phyloP scores from a whole-genome alignment of 257 asterid species.

The Solanum bulbocastanum region DNA sequence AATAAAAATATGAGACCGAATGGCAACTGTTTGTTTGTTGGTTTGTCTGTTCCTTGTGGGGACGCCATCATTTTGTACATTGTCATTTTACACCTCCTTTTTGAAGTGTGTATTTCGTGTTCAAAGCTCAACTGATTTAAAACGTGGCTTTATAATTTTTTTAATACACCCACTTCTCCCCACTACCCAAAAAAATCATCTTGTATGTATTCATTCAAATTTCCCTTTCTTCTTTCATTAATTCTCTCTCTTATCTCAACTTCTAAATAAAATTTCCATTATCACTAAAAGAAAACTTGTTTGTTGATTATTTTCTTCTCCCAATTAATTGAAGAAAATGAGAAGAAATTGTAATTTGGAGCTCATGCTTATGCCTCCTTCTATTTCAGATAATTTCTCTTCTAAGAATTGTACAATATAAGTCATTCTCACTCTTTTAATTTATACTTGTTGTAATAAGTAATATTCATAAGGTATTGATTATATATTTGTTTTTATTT shows the following conservation, averaged over 20 bases:
- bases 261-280: background rate
- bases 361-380: slow-evolving; percentile 15
- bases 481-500: background rate
- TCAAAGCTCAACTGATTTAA: background rate
- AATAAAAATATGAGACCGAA: background rate
- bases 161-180: background rate
- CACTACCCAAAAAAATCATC: background rate
- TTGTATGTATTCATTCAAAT: background rate
- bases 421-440: background rate
- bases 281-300: background rate
- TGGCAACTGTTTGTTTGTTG: background rate
- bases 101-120: background rate
- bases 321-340: slow-evolving; percentile 2
- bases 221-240: background rate
- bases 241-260: background rate
- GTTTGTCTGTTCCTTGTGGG: background rate
- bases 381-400: background rate
- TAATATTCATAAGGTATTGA: background rate
- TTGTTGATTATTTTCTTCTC: background rate
- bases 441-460: background rate
- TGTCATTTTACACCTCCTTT: background rate
- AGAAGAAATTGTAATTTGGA: slow-evolving; percentile 18
- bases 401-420: background rate
- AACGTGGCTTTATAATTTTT: background rate
- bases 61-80: background rate